Evolutionary conservation across 129 eudicot genomes (phyloP), one percentile per base, ranked within the genome.

Genomic region (Chrysanthemum lavandulifolium): DNA sequence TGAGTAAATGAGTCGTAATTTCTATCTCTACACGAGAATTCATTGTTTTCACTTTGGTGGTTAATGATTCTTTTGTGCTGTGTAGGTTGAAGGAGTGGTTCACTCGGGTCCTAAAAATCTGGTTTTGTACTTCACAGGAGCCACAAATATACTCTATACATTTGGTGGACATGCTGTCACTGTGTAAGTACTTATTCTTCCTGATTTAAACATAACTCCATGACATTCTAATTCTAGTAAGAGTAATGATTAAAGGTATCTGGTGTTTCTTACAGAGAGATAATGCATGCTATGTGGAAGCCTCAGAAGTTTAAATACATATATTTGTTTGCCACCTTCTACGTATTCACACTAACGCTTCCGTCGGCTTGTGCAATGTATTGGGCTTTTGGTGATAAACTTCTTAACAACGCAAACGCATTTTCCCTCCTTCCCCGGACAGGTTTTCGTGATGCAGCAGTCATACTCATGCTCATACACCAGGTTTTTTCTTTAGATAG

Each of bases 81-180:
- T 57, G 13, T 63, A 87, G 94, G 87, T 47, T 76, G 81, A 84
- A 72, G 92, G 87, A 16, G 89, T 89, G 57, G 81, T 73, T 67
- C 96, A 89, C 76, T 83, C 91, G 19, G 96, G 86, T 5, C 96
- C 96, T 18, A 80, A 47, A 49, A 71, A 69, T 23, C 53, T 82
- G 73, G 89, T 86, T 49, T 78, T 87, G 47, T 87, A 87, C 67
- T 87, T 87, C 69, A 87, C 94, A 1, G 94, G 94, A 68, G 94
- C 94, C 51, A 87, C 94, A 51, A 87, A 87, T 40, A 84, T 87
- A 71, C 89, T 87, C 60, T 87, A 89, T 56, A 89, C 96, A 31
- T 89, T 89, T 56, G 96, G 96, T 3, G 96, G 96, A 10, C 96
- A 89, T 27, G 96, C 96, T 3, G 92, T 89, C 63, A 89, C 92